Evolutionary conservation across 1,284 basidiomycete genomes (phyloP), one percentile per base, ranked within the genome.

Genomic region (Sparassis latifolia): DNA sequence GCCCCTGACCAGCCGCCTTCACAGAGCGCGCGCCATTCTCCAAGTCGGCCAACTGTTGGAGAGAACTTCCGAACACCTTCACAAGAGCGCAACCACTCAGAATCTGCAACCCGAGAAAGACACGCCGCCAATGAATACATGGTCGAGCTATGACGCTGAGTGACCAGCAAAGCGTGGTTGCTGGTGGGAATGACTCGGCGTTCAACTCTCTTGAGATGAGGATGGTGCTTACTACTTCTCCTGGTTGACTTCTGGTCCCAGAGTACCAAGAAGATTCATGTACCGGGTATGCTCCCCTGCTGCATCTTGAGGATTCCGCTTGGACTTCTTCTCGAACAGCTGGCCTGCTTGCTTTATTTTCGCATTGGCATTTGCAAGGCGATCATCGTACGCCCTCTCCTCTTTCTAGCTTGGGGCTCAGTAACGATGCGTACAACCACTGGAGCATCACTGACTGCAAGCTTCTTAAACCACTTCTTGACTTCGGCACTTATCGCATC

Each of bases 391-490:
- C 2, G 73, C 69, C 63, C 80, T 84, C 68, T 90, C 87, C 59
- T 86, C 87, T 73, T 87, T 89, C 87, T 90, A 44, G 10, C 48
- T 51, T 49, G 43, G 51, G 20, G 39, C 38, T 46, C 33, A 42
- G 35, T 42, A 29, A 53, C 38, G 31, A 20, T 6, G 44, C 3
- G 28, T 20, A 39, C 10, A 5, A n/a, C 27, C 33, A 29, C 43
- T 32, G 7, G 10, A 12, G 40, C 20, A n/a, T 31, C 5, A 66
- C 73, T 55, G 60, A 88, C 88, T 47, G 81, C 76, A 44, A 90
- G 74, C 65, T 82, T 88, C 77, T 86, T 89, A 72, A 89, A 83
- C 84, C 86, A 89, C 58, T 86, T 90, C 72, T 82, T 84, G 40
- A 89, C 79, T 55, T 89, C 87, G 37, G 70, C 66, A 55, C 78